Evolutionary conservation across 2,329 filamentous ascomycete species (phyloP), one percentile per base, ranked within the genome.

Genomic region (Neopestalotiopsis rosae): DNA sequence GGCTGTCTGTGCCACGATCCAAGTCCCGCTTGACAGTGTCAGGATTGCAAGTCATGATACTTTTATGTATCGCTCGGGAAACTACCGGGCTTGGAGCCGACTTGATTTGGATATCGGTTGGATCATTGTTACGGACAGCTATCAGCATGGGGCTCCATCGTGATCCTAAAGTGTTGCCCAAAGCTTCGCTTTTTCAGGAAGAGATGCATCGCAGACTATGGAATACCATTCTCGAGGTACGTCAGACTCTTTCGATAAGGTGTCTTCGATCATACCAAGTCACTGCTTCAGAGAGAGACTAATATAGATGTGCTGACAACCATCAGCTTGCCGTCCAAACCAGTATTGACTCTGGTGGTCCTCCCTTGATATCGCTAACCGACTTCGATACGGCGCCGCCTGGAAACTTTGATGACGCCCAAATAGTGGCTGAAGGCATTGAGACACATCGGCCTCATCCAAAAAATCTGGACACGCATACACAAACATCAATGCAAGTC

Each of bases 171-270:
- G 74, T 77, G 2, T 72, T 87, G 0, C 77, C 81, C 0, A 76
- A 76, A 14, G 78, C 76, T 2, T 74, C 77, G 0, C 69, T 72
- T 1, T 79, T 83, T 52, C 76, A 77, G 0, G 75, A 79, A 1
- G 86, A 88, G 75, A 84, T 87, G 76, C 81, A 84, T 1, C 79
- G 85, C 5, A 78, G 87, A 9, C 69, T 89, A 2, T 88, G 86
- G 86, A 85, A 85, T 58, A 86, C 86, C 0, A 81, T 87, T 20
- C 71, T 87, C 0, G 87, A 89, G 72, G 64, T 88, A 0, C 72
- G 75, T 0, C 69, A 20, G 14, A 38, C 32, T 24, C 6, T 38
- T 38, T 7, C 10, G 6, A 6, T 10, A 38, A 38, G 5, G 34
- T 38, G 34, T 10, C 34, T 7, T 10, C 34, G 57, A 13, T 28